A percentile compares a stretch with the other conserved stretches of the same genome.
These are phyloP conservation scores for Rhazya stricta DNA, from an alignment of 257 asterid genomes.

Conservation along the genomic window DNA sequence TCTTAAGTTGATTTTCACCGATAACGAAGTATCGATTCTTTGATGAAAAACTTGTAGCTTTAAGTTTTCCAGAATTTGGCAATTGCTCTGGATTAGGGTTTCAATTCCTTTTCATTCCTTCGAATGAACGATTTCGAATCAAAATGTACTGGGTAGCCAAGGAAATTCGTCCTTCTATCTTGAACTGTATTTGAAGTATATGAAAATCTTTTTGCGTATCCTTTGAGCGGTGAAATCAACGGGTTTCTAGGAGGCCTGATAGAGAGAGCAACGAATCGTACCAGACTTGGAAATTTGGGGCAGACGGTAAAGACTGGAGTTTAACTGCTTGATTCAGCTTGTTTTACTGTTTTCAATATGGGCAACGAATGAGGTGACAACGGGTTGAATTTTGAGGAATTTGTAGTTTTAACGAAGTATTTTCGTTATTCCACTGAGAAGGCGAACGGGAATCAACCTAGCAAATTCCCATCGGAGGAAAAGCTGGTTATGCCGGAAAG, in stretches of 20 bases:
- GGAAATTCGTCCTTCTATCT: neutral
- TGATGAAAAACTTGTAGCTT: neutral
- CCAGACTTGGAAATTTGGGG: neutral
- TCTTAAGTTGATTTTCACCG: neutral
- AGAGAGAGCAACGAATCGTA: neutral
- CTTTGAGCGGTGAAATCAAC: neutral
- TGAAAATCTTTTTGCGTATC: neutral
- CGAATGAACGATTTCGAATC: neutral
- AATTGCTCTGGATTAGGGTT: neutral
- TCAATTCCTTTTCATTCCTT: neutral
- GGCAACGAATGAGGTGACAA: neutral
- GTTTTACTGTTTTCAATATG: neutral
- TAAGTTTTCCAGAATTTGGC: neutral
- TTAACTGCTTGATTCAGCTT: neutral
- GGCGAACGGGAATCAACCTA: neutral
- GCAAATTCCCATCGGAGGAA: neutral
- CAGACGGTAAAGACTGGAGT: neutral
- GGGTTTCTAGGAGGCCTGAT: neutral
- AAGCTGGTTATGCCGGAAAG: neutral
- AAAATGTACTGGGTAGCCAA: neutral
- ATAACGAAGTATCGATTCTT: neutral
- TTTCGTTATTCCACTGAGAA: neutral
- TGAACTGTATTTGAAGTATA: neutral
- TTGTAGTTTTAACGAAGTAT: neutral
- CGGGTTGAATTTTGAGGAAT: neutral